Percentiles rank a stretch among this genome's conserved stretches.
phyloP scores from a whole-genome alignment of 768 basidiomycete genomes.

The Hysterangium stoloniferum region DNA sequence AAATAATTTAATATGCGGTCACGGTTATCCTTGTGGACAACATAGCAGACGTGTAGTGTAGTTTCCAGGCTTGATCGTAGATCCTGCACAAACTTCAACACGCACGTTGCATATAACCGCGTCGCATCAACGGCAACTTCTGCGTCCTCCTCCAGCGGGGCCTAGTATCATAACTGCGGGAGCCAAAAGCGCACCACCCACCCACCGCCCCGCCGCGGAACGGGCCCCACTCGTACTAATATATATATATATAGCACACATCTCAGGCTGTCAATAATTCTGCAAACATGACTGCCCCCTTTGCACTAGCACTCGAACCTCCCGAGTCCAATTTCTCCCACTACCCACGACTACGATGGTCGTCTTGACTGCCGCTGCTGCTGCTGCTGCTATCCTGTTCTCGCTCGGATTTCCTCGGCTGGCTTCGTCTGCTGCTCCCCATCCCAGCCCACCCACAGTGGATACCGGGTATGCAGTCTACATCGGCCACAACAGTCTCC shows the following conservation, averaged over 20 bases:
- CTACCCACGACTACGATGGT: background rate
- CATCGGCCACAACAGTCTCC: slow-evolving; percentile 42
- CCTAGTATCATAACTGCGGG: no score
- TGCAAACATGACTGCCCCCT: background rate
- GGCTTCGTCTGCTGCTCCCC: background rate
- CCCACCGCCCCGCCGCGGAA: no score
- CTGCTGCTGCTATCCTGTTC: background rate
- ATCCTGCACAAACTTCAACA: no score
- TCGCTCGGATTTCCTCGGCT: background rate
- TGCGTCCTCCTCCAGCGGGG: no score
- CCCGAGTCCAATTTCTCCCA: background rate
- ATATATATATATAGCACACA: background rate
- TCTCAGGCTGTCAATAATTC: background rate
- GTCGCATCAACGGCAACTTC: no score
- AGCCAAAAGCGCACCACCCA: no score
- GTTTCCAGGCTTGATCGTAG: no score
- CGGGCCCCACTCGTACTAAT: background rate
- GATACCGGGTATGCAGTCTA: slow-evolving; percentile 55
- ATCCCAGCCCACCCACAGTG: slow-evolving; percentile 21
- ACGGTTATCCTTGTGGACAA: no score
- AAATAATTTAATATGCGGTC: no score
- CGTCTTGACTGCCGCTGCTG: background rate
- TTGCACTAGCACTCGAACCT: background rate
- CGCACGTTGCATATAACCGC: no score
- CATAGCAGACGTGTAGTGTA: no score